Evolutionary conservation across 371 early-diverging fungal species (phyloP).

Genomic region (Batrachochytrium dendrobatidis): DNA sequence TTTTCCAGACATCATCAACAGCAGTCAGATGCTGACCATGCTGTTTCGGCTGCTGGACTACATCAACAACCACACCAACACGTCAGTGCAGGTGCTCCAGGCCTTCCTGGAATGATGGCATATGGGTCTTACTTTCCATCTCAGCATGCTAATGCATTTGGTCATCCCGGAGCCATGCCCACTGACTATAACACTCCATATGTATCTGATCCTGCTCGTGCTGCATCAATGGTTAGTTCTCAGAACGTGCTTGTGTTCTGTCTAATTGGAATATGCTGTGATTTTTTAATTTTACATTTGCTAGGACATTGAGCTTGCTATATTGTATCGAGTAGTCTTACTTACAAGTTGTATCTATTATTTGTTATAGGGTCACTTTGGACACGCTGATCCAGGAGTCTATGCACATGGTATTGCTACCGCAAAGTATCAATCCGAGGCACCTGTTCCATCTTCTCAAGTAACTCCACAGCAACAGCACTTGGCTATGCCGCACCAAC

Average conservation of each 20-base stretch:
- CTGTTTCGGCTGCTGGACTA: constrained; percentile 8
- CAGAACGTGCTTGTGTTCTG: neutral
- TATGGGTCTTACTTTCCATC: constrained; percentile 26
- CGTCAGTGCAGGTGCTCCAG: constrained; percentile 10
- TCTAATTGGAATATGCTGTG: too few species aligned
- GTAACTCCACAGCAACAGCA: constrained; percentile 17
- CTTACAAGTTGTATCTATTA: too few species aligned
- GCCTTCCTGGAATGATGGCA: constrained; percentile 14
- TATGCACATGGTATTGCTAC: too few species aligned
- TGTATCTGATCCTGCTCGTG: constrained; percentile 39
- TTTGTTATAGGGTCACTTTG: too few species aligned
- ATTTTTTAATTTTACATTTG: too few species aligned
- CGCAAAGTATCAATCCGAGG: too few species aligned
- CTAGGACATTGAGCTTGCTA: too few species aligned
- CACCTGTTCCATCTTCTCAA: constrained; percentile 9
- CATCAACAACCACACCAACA: too few species aligned
- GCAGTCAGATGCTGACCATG: constrained; percentile 9
- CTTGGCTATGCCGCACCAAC: constrained; percentile 24
- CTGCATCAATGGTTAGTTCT: constrained; percentile 24
- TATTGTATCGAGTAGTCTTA: too few species aligned
- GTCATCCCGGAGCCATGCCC: constrained; percentile 57
- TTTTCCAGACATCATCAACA: constrained; percentile 7
- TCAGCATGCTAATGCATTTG: constrained; percentile 52
- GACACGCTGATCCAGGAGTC: too few species aligned
- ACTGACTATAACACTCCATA: constrained; percentile 48